phyloP scores from a whole-genome alignment of 768 basidiomycete species.

The Lentinula aciculospora region DNA sequence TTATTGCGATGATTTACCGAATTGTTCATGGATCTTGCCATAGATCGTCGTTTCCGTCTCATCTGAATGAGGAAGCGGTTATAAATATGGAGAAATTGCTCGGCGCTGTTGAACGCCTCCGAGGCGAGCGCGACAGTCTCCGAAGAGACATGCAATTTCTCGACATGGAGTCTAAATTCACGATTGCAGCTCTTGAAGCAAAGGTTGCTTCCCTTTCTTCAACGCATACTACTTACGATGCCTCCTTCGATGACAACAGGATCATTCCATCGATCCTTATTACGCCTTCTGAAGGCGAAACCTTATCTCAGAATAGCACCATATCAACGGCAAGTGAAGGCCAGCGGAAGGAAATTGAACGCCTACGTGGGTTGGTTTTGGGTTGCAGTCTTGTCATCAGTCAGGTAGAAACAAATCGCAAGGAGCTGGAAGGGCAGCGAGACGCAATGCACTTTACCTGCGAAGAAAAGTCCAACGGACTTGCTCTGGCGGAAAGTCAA shows the following conservation, averaged over 20 bases:
- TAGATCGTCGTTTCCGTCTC: background rate
- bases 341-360: conserved; percentile 22
- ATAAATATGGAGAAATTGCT: conserved; percentile 51
- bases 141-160: conserved; percentile 63
- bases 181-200: conserved; percentile 52
- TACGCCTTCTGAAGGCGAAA: background rate
- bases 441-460: background rate
- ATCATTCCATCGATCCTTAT: background rate
- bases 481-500: conserved; percentile 15
- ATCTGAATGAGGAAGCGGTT: conserved; percentile 24
- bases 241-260: background rate
- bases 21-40: background rate
- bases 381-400: conserved; percentile 35
- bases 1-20: background rate
- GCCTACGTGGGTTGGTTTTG: conserved; percentile 20
- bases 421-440: background rate
- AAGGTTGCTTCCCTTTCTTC: conserved; percentile 32
- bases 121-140: conserved; percentile 59
- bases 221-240: conserved; percentile 10
- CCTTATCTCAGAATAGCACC: background rate
- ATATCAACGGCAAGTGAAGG: background rate
- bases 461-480: conserved; percentile 9
- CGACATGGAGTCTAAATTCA: conserved; percentile 59
- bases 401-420: conserved; percentile 22
- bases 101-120: conserved; percentile 58